Evolutionary conservation across 805 yeast genomes (phyloP), one percentile per base, ranked within the genome.

Genomic region (Starmerella sp.): DNA sequence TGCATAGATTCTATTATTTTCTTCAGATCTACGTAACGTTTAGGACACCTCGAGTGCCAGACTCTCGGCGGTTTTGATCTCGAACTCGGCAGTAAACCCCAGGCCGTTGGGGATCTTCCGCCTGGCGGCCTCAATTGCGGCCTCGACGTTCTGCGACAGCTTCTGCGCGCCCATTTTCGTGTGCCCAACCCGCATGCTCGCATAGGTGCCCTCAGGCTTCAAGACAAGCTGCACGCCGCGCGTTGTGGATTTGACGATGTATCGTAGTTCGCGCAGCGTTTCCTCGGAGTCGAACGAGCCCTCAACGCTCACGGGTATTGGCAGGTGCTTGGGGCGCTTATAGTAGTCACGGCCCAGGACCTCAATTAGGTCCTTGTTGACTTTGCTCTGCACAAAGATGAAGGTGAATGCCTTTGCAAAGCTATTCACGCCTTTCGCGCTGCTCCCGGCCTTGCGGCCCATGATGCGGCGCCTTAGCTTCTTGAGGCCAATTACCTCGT

Each of bases 401-500:
- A 46, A 39, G 1, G 62, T 55, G 47, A 63, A 63, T 9, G 63
- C 36, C 17, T 53, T 49, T 36, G 57, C 58, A 41, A 63, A 63
- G 38, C 58, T 56, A 45, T 53, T 57, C 9, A 57, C 52, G 10
- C 53, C 56, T 37, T 59, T 57, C n/a, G 63, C 53, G 15, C 64
- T 54, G 34, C 47, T 51, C 30, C 54, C 57, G 29, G 49, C 49
- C 29, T 49, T 52, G 41, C 51, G 51, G 28, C 60, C 58, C 15
- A 56, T 55, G 10, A 63, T 38, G 13, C 66, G 60, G 3, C 65
- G 54, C 11, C 66, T 43, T 32, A 63, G 63, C 51, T 60, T 62
- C 29, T 65, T 65, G 1, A 63, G 63, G 9, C 66, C 66, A 30
- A 63, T 59, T 2, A 63, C 53, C 51, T 63, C 66, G 54, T 62